Base-by-base conservation (phyloP, 352 stramenopile species). In the Globisporangium sylvaticum region DNA sequence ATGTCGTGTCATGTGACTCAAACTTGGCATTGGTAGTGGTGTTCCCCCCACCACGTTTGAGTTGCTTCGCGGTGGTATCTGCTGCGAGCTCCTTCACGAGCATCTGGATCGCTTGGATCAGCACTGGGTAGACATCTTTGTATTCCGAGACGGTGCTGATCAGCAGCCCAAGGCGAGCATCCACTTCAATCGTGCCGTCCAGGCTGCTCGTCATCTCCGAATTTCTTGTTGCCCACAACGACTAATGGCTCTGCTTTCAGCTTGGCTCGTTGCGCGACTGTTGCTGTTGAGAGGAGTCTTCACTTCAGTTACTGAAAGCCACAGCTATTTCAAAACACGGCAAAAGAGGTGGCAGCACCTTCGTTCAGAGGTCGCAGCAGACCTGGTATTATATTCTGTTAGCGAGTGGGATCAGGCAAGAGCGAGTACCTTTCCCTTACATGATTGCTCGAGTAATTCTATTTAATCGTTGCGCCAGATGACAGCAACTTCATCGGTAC, bases 401-500 rank as follows among this genome's bases (percentile, higher is more conserved):
- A 59, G 54, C 25, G 3, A 59, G 54, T 50, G 54, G 18, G 7
- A 8, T n/a, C 29, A 42, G 42, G 20, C 18, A 50, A 22, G 20
- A 24, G 42, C 42, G 44, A 25, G 15, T 27, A 25, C 24, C 20
- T 39, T 58, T 9, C 48, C 10, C 6, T 39, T 37, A 15, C 20
- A 39, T 15, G 15, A 50, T 9, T 9, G 15, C 24, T 27, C 48
- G 20, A 46, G 24, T 5, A 56, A 31, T 22, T 66, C 27, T 37
- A 24, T 78, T 24, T 71, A 95, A 65, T 90, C 81, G n/a, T 79
- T 77, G 61, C 97, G 88, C 98, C 98, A 99, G 53, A 98, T 90
- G n/a, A 98, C 89, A 39, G 96, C 73, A 0, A 99, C 95, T 68
- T 98, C 96, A 80, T 99, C 98, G 8, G 98, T 99, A 29, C 98